Conservation (phyloP, 2,329 filamentous ascomycete species). For the Aspergillus fischeri region DNA sequence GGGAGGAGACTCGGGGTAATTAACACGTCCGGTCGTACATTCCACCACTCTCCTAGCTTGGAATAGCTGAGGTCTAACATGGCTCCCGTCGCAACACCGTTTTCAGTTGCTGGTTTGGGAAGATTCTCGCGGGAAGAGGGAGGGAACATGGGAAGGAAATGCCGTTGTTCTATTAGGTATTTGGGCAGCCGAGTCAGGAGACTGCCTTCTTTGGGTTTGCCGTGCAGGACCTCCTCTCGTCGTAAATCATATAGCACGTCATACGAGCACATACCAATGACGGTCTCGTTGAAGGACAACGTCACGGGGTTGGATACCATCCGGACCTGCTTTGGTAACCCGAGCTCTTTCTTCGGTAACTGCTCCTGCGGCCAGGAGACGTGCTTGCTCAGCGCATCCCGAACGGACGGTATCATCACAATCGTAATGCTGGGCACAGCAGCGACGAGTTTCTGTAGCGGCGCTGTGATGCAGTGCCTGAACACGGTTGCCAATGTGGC, state of each 20-base stretch:
- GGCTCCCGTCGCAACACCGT: conserved; percentile 64
- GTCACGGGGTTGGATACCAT: conserved; percentile 90
- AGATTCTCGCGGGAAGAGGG: conserved; percentile 65
- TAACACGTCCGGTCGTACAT: conserved; percentile 78
- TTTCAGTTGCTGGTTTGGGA: conserved; percentile 59
- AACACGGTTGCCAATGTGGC: conserved; percentile 81
- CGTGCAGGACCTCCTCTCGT: conserved; percentile 64
- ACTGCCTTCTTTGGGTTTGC: conserved; percentile 54
- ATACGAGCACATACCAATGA: conserved; percentile 76
- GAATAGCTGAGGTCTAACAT: conserved; percentile 79
- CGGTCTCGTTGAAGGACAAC: conserved; percentile 78
- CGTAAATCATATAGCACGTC: conserved; percentile 80
- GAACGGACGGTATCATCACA: conserved; percentile 75
- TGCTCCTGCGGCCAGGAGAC: conserved; percentile 81
- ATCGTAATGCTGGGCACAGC: conserved; percentile 76
- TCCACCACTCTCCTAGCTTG: conserved; percentile 87
- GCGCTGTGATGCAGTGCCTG: conserved; percentile 70
- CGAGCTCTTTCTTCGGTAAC: conserved; percentile 67
- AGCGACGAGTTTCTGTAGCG: conserved; percentile 65
- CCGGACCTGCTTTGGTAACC: conserved; percentile 69
- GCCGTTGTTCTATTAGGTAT: conserved; percentile 81
- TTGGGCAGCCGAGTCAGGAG: conserved; percentile 67
- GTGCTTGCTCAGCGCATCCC: conserved; percentile 76
- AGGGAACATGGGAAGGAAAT: conserved; percentile 87
- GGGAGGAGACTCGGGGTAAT: conserved; percentile 77